Evolutionary conservation across 2,329 filamentous ascomycete species (phyloP).

Genomic region (Fusarium secorum): DNA sequence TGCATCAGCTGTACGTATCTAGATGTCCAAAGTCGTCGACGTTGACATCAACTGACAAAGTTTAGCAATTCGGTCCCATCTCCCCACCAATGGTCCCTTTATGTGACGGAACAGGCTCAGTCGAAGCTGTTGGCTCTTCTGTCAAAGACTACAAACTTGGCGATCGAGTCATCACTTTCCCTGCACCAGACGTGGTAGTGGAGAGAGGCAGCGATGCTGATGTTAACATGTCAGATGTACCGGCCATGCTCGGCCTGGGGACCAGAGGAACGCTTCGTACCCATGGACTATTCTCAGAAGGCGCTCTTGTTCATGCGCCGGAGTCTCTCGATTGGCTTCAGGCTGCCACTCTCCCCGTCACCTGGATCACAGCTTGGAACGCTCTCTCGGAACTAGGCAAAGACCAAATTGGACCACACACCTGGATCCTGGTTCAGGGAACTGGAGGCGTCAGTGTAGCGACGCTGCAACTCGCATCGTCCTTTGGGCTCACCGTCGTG

Average conservation of each 20-base stretch:
- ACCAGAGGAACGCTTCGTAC: slow-evolving; percentile 66
- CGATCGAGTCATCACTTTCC: slow-evolving; percentile 64
- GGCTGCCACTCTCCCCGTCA: slow-evolving; percentile 58
- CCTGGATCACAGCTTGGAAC: slow-evolving; percentile 61
- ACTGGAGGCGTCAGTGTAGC: slow-evolving; percentile 52
- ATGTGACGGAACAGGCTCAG: slow-evolving; percentile 54
- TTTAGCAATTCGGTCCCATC: slow-evolving; percentile 36
- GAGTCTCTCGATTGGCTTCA: slow-evolving; percentile 47
- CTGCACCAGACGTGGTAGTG: slow-evolving; percentile 38
- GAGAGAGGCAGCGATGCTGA: slow-evolving; percentile 36
- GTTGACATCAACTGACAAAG: background rate
- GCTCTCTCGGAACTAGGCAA: slow-evolving; percentile 57
- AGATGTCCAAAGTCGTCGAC: background rate
- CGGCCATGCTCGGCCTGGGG: slow-evolving; percentile 63
- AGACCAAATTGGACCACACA: slow-evolving; percentile 48
- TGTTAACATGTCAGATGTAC: slow-evolving; percentile 38
- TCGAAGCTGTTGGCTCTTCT: slow-evolving; percentile 59
- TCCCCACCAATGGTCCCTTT: slow-evolving; percentile 43
- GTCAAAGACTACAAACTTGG: slow-evolving; percentile 57
- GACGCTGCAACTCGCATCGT: slow-evolving; percentile 53
- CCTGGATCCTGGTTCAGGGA: slow-evolving; percentile 50
- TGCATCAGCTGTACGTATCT: slow-evolving; percentile 38
- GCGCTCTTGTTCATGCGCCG: slow-evolving; percentile 62
- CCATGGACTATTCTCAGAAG: slow-evolving; percentile 65
- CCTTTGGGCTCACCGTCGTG: slow-evolving; percentile 62